Evolutionary conservation across 805 yeast species (phyloP).

Genomic region (Candida sanyiensis): DNA sequence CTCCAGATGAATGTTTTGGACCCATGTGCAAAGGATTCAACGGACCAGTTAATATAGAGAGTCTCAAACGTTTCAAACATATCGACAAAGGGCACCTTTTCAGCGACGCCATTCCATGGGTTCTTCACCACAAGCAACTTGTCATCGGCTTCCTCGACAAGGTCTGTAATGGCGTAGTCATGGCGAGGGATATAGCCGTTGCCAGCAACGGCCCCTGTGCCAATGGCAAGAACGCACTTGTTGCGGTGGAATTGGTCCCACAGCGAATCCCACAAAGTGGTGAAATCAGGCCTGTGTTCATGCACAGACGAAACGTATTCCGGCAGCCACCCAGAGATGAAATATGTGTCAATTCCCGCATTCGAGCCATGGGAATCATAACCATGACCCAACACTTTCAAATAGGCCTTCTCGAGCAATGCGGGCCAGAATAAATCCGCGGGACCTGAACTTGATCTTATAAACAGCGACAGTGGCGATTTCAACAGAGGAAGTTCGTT

Average conservation of each 20-base stretch:
- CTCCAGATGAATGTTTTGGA: constrained; percentile 29
- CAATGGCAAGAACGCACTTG: constrained; percentile 52
- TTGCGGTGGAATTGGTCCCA: constrained; percentile 28
- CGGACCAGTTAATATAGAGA: constrained; percentile 66
- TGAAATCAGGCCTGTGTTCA: constrained; percentile 29
- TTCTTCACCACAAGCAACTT: constrained; percentile 34
- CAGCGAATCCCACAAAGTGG: constrained; percentile 32
- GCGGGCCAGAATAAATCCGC: constrained; percentile 51
- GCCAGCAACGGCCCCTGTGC: constrained; percentile 49
- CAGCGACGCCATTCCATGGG: constrained; percentile 35
- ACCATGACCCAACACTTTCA: constrained; percentile 48
- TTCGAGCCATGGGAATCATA: constrained; percentile 71
- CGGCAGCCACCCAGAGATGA: constrained; percentile 70
- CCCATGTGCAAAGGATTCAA: constrained; percentile 20
- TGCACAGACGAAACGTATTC: constrained; percentile 38
- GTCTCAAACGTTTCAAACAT: constrained; percentile 38
- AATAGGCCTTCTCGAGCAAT: constrained; percentile 69
- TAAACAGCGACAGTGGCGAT: constrained; percentile 15
- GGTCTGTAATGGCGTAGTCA: constrained; percentile 59
- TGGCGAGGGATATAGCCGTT: constrained; percentile 48
- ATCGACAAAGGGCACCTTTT: constrained; percentile 23
- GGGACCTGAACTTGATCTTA: constrained; percentile 18
- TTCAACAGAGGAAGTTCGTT: constrained; percentile 38
- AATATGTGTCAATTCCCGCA: constrained; percentile 61
- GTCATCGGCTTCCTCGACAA: constrained; percentile 22